phyloP scores from a whole-genome alignment of 371 early-diverging fungal species.

The Actinomortierella ambigua region DNA sequence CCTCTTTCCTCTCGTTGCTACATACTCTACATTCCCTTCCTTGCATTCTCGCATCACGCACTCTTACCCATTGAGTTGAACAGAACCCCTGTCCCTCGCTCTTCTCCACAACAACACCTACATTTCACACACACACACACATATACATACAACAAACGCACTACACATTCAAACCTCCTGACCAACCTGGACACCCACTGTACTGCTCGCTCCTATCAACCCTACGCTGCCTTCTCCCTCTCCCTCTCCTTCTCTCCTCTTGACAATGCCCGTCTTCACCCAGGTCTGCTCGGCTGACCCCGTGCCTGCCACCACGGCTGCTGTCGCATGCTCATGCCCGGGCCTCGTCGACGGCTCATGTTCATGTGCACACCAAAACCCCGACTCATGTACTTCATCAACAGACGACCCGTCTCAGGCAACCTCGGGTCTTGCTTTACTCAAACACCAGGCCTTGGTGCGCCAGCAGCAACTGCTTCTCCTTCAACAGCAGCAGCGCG shows the following conservation, averaged over 20 bases:
- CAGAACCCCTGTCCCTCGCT: conserved; percentile 1
- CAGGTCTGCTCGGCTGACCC: conserved; percentile 22
- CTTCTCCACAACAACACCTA: not conserved
- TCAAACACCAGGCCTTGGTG: too few species aligned
- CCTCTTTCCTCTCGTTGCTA: not conserved
- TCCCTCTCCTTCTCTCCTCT: not conserved
- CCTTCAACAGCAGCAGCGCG: too few species aligned
- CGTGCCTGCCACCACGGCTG: conserved; percentile 2
- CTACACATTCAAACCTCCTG: too few species aligned
- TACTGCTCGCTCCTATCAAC: too few species aligned
- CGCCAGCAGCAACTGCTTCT: too few species aligned
- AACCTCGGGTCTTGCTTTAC: too few species aligned
- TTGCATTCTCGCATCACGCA: not conserved
- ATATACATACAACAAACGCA: not conserved
- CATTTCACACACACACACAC: not conserved
- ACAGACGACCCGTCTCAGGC: too few species aligned
- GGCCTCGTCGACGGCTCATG: too few species aligned
- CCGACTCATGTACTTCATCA: too few species aligned
- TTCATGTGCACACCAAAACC: too few species aligned
- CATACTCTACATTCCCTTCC: not conserved
- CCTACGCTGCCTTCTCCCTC: not conserved
- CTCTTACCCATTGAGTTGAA: not conserved
- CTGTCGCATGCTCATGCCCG: too few species aligned
- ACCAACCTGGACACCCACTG: too few species aligned
- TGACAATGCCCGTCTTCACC: conserved; percentile 30